Evolutionary conservation across 176 grass and related monocot species (phyloP), one percentile per base, ranked within the genome.

Genomic region (Cenchrus purpureus): DNA sequence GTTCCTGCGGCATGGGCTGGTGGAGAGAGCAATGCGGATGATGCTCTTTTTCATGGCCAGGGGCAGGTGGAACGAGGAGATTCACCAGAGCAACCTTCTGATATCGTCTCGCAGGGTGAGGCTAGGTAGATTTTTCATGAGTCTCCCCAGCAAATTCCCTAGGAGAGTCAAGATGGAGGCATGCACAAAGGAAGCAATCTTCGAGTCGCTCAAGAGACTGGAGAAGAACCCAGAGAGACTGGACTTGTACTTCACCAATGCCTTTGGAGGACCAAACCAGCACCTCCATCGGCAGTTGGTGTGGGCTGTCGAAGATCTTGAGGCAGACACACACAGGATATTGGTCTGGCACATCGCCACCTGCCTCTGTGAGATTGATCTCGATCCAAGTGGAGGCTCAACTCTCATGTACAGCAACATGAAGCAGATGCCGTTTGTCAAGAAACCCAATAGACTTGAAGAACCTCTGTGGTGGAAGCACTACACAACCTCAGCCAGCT

Each of bases 281-380:
- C 1, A 3, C 8, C 4, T 7, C 7, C 4, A 7, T 6, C 1
- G 8, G 1, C 3, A 49, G 48, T 49, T 49, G 4, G 7, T 0
- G 0, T 8, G 7, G 25, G 10, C 20, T n/a, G 37, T 22, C n/a
- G n/a, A 4, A 8, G 7, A 78, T 0, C 10, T 78, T 0, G 42
- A 85, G 63, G 74, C 65, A 15, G 83, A 85, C 19, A 85, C 74
- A 0, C 83, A 85, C 28, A 85, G 16, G 2, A 85, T 85, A 61
- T 25, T 85, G 40, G 74, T 71, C 0, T 85, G 74, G 83, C 83
- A 85, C 8, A 71, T 85, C 0, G 83, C 83, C 0, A 78, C 74
- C 1, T 71, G 74, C 65, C 53, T 71, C 11, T 70, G 74, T 0
- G 74, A 85, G 83, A 71, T 85, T 7, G 0, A 85, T 1, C 3